phyloP scores from a whole-genome alignment of 1,139 yeast genomes.

The Lodderomyces orthopsilosis region DNA sequence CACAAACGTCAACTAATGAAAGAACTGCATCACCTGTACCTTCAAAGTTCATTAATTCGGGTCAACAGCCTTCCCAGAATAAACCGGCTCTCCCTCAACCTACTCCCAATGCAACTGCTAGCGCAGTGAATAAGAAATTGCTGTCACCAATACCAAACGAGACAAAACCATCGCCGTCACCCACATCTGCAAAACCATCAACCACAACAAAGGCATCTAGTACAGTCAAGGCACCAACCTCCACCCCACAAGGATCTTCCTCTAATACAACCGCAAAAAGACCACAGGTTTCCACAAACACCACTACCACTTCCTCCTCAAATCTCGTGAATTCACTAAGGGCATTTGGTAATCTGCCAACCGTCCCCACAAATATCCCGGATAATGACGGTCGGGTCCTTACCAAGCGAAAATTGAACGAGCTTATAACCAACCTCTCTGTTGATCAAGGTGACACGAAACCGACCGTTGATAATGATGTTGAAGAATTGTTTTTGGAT shows the following conservation, averaged over 20 bases:
- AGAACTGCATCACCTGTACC: conserved; percentile 8
- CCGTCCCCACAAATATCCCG: conserved; percentile 29
- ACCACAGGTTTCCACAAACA: conserved; percentile 2
- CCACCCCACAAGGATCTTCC: conserved; percentile 12
- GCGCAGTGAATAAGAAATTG: conserved; percentile 1
- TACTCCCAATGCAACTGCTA: not conserved
- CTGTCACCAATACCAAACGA: not conserved
- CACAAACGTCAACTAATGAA: conserved; percentile 1
- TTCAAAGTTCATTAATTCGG: not conserved
- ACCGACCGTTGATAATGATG: conserved; percentile 92
- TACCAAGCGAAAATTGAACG: conserved; percentile 84
- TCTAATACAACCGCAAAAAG: conserved; percentile 10
- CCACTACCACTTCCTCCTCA: conserved; percentile 3
- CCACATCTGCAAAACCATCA: conserved; percentile 3
- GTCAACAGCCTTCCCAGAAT: not conserved
- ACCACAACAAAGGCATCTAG: conserved; percentile 10
- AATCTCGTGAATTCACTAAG: conserved; percentile 2
- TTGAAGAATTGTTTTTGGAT: conserved; percentile 85
- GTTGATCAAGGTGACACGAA: conserved; percentile 86
- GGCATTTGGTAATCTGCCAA: conserved; percentile 7
- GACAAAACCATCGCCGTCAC: not conserved
- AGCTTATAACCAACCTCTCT: conserved; percentile 78
- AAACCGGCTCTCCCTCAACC: not conserved
- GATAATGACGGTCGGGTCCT: conserved; percentile 73
- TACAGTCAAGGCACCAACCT: conserved; percentile 8